Percentiles rank a stretch among this genome's conserved stretches.
phyloP scores from a whole-genome alignment of 1,284 basidiomycete species.

The Ganoderma leucocontextum region DNA sequence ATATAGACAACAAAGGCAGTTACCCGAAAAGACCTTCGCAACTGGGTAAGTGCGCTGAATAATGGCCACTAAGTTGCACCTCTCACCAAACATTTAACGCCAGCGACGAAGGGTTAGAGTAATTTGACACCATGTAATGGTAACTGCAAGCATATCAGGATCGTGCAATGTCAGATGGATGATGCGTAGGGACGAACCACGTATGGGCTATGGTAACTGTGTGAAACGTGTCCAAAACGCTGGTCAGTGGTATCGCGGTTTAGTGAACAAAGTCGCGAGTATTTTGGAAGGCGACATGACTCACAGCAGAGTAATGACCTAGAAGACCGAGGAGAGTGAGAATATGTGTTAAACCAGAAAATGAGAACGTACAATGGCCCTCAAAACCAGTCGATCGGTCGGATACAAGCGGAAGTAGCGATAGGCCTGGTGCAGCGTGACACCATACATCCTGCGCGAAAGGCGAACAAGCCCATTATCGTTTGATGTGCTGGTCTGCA shows the following conservation, averaged over 20 bases:
- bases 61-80: neutral
- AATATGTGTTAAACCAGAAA: neutral
- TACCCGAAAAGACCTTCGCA: constrained; percentile 1
- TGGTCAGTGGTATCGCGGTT: neutral
- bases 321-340: neutral
- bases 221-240: constrained; percentile 1
- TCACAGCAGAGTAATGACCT: neutral
- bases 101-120: neutral
- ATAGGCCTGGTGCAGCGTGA: constrained; percentile 1
- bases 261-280: neutral
- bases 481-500: neutral
- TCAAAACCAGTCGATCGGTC: constrained; percentile 1
- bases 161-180: neutral
- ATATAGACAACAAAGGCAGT: neutral
- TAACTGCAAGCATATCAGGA: neutral
- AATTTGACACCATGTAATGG: constrained; percentile 7
- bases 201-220: neutral
- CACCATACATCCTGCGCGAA: constrained; percentile 1
- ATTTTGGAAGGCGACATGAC: neutral
- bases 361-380: neutral
- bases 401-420: constrained; percentile 3
- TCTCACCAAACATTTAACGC: constrained; percentile 6
- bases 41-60: neutral
- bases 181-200: neutral
- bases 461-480: neutral